A percentile compares a stretch with the other conserved stretches of the same genome.
phyloP scores from a whole-genome alignment of 495 filamentous ascomycete species.

The Xylaria curta region DNA sequence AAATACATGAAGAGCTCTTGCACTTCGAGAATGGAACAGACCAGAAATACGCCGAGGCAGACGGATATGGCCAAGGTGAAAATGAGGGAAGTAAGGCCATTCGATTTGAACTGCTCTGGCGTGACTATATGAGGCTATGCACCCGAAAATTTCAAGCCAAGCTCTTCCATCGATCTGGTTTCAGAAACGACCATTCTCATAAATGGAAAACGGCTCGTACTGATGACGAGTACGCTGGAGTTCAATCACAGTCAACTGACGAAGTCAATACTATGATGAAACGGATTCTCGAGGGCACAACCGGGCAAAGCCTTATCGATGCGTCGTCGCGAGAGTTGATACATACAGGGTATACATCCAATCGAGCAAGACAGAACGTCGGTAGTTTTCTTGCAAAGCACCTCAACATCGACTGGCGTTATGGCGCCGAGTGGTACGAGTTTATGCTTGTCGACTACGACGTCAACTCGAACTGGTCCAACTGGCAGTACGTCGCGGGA shows the following conservation, averaged over 20 bases:
- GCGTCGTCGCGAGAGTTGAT: constrained; percentile 71
- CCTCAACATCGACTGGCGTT: constrained; percentile 74
- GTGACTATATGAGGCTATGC: constrained; percentile 77
- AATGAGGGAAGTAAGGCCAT: constrained; percentile 70
- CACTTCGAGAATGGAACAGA: constrained; percentile 67
- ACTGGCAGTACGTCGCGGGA: constrained; percentile 78
- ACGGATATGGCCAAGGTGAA: constrained; percentile 68
- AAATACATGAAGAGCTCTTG: constrained; percentile 66
- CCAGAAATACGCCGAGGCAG: constrained; percentile 35
- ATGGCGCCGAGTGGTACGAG: constrained; percentile 82
- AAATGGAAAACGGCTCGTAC: constrained; percentile 49
- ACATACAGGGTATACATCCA: constrained; percentile 74
- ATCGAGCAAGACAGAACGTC: constrained; percentile 74
- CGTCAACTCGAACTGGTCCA: constrained; percentile 73
- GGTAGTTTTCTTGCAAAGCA: constrained; percentile 74
- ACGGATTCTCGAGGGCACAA: constrained; percentile 66
- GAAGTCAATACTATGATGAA: constrained; percentile 46
- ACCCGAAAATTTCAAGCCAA: constrained; percentile 66
- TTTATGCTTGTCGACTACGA: constrained; percentile 73
- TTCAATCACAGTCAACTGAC: constrained; percentile 39
- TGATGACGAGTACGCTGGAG: constrained; percentile 35
- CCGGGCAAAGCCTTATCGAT: constrained; percentile 73
- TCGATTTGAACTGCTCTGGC: constrained; percentile 75
- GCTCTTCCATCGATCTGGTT: constrained; percentile 67
- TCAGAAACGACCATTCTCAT: constrained; percentile 51